These are phyloP conservation scores for Lindgomyces ingoldianus DNA, from an alignment of 495 filamentous ascomycete genomes.

Conservation along the genomic window DNA sequence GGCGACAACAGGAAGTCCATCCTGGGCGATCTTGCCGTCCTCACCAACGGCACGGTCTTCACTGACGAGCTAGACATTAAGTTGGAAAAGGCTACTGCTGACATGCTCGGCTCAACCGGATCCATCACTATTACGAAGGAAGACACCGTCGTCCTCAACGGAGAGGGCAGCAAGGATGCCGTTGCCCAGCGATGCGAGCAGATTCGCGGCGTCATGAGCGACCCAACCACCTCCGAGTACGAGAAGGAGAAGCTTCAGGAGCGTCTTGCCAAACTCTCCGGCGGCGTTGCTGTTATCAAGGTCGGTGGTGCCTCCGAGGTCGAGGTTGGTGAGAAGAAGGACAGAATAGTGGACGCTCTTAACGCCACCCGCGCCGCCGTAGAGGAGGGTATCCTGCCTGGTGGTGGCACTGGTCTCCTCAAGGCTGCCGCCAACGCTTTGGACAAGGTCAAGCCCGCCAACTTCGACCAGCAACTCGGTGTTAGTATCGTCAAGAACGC, in stretches of 20 bases:
- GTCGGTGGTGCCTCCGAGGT: slow-evolving; percentile 97
- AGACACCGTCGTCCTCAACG: slow-evolving; percentile 98
- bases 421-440: slow-evolving; percentile 94
- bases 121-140: slow-evolving; percentile 99
- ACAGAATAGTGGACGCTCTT: slow-evolving; percentile 95
- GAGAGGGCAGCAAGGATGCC: slow-evolving; percentile 91
- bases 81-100: slow-evolving; percentile 92
- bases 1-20: slow-evolving; percentile 99
- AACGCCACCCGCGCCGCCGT: slow-evolving; percentile 98
- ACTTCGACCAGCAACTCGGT: slow-evolving; percentile 99
- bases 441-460: slow-evolving; percentile 74
- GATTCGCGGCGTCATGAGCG: slow-evolving; percentile 94
- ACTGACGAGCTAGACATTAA: slow-evolving; percentile 97
- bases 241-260: slow-evolving; percentile 99
- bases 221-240: slow-evolving; percentile 93
- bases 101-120: slow-evolving; percentile 95
- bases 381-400: slow-evolving; percentile 97
- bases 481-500: slow-evolving; percentile 95
- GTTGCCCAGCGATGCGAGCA: slow-evolving; percentile 97
- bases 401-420: slow-evolving; percentile 95
- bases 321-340: slow-evolving; percentile 99
- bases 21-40: slow-evolving; percentile 89
- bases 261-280: slow-evolving; percentile 98
- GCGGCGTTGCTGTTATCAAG: slow-evolving; percentile 98
- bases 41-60: slow-evolving; percentile 97